Percentiles rank a stretch among this genome's conserved stretches.
Conservation (phyloP, 2,329 filamentous ascomycete genomes). For the Tolypocladium endophyticum region DNA sequence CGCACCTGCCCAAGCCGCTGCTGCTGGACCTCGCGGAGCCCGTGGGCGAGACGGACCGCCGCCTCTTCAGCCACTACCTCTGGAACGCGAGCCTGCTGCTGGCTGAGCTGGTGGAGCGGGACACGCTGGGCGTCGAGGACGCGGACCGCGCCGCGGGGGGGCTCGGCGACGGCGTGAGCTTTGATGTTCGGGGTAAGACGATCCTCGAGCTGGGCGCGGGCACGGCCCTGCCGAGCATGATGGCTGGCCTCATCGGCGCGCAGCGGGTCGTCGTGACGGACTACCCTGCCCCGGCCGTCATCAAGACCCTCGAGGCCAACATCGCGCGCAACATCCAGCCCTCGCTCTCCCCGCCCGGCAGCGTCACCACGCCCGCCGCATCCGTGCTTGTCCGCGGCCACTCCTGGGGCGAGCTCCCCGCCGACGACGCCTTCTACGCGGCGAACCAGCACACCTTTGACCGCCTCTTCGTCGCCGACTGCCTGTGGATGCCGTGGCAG, state of each 20-base stretch:
- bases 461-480: constrained; percentile 59
- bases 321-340: constrained; percentile 37
- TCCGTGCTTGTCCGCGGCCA: constrained; percentile 45
- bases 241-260: constrained; percentile 37
- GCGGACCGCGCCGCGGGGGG: neutral
- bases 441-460: constrained; percentile 34
- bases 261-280: constrained; percentile 49
- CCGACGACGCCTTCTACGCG: constrained; percentile 15
- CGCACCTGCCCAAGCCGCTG: constrained; percentile 33
- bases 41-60: constrained; percentile 39
- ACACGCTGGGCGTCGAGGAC: constrained; percentile 20
- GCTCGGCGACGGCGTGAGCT: constrained; percentile 14
- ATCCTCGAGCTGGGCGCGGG: constrained; percentile 61
- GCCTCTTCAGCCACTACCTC: constrained; percentile 60
- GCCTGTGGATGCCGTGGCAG: constrained; percentile 65
- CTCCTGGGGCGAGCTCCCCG: constrained; percentile 47
- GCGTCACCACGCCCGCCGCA: constrained; percentile 3
- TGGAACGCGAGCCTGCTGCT: constrained; percentile 57
- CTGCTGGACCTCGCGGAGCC: constrained; percentile 36
- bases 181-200: constrained; percentile 37
- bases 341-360: constrained; percentile 19
- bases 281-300: constrained; percentile 52
- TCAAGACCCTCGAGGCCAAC: constrained; percentile 49
- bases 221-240: constrained; percentile 41
- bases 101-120: constrained; percentile 44